Percentiles rank a stretch among this genome's conserved stretches.
These are phyloP conservation scores for Emmonsiellopsis sp. DNA, from an alignment of 2,329 filamentous ascomycete species.

Conservation along the genomic window DNA sequence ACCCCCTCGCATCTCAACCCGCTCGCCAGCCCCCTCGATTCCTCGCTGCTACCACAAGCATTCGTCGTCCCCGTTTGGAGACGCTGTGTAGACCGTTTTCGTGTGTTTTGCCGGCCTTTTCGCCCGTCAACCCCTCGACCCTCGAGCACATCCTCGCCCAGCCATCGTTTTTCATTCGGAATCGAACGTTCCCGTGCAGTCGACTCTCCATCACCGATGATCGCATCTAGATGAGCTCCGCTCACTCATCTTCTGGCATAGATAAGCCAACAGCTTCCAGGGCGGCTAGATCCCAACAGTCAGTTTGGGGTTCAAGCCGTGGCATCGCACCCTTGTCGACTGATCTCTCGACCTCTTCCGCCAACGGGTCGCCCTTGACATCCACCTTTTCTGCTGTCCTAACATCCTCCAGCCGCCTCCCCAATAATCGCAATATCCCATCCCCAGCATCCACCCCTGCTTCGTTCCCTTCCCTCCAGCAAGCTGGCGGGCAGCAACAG, in stretches of 20 bases:
- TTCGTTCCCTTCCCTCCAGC: conserved; percentile 43
- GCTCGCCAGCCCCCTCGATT: too few species aligned
- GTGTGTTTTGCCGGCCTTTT: too few species aligned
- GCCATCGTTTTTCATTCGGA: neutral
- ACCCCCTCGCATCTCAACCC: too few species aligned
- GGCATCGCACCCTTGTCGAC: conserved; percentile 50
- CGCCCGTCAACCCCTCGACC: neutral
- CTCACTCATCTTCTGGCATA: conserved; percentile 43
- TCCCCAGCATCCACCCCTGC: conserved; percentile 47
- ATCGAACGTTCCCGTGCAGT: too few species aligned
- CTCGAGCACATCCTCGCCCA: neutral
- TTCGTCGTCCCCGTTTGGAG: too few species aligned
- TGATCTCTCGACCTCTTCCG: conserved; percentile 34
- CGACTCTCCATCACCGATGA: conserved; percentile 28
- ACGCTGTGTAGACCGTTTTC: too few species aligned
- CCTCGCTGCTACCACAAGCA: too few species aligned
- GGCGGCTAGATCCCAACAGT: conserved; percentile 39
- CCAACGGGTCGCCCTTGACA: conserved; percentile 36
- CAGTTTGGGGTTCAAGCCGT: conserved; percentile 49
- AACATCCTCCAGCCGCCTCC: conserved; percentile 40
- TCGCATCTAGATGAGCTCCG: conserved; percentile 45
- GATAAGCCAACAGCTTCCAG: conserved; percentile 38
- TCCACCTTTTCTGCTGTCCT: conserved; percentile 46
- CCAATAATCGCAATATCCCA: conserved; percentile 42
- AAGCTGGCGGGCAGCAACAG: conserved; percentile 44